phyloP scores from a whole-genome alignment of 2,329 filamentous ascomycete species.

The Botrytis fabae region DNA sequence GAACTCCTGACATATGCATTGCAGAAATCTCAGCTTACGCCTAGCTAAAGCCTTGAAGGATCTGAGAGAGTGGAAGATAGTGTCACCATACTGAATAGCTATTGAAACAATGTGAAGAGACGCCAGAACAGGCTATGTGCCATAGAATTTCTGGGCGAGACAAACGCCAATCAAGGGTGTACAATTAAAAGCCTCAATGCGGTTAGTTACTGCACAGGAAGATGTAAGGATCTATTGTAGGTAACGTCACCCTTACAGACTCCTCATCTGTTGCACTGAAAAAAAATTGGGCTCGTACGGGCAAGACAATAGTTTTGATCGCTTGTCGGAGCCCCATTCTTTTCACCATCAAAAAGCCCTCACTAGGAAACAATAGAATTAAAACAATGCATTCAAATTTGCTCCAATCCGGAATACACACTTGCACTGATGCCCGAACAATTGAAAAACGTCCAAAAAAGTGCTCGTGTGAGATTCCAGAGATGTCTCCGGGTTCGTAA shows the following conservation, averaged over 20 bases:
- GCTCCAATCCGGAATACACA: neutral
- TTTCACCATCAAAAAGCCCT: neutral
- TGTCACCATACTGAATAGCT: neutral
- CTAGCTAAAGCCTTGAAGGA: neutral
- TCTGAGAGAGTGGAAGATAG: neutral
- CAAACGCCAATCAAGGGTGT: neutral
- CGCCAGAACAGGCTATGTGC: neutral
- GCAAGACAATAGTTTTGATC: neutral
- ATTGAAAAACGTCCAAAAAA: neutral
- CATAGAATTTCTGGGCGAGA: neutral
- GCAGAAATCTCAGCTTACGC: neutral
- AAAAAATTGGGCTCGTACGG: neutral
- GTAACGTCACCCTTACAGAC: no score
- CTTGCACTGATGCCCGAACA: neutral
- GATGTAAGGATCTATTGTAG: neutral
- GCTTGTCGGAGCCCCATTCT: neutral
- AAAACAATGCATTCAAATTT: neutral
- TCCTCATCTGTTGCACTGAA: neutral
- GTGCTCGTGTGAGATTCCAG: neutral
- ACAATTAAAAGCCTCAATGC: neutral
- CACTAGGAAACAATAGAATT: neutral
- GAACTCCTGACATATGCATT: neutral
- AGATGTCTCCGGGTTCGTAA: neutral
- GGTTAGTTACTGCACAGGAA: neutral
- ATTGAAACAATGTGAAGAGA: neutral